A percentile compares a stretch with the other conserved stretches of the same genome.
phyloP scores from a whole-genome alignment of 2,329 filamentous ascomycete genomes.

The Aspergillus arachidicola region DNA sequence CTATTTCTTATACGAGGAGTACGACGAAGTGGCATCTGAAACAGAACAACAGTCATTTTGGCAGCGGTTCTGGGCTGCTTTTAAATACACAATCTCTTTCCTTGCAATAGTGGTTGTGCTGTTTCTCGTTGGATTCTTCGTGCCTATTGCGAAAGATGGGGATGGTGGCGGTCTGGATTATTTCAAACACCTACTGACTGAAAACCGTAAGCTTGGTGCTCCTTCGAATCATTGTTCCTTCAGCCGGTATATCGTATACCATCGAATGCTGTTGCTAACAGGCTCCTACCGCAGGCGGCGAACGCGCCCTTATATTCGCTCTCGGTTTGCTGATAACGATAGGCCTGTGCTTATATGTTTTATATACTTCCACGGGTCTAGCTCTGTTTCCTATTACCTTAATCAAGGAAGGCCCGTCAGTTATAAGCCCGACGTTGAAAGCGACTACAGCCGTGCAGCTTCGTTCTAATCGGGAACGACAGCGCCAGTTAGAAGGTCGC shows the following conservation, averaged over 20 bases:
- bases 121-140: conserved; percentile 92
- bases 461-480: conserved; percentile 85
- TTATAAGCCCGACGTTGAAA: conserved; percentile 78
- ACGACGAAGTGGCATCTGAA: conserved; percentile 86
- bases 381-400: conserved; percentile 86
- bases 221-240: background rate
- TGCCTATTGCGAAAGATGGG: conserved; percentile 73
- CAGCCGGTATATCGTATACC: background rate
- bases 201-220: conserved; percentile 66
- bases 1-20: conserved; percentile 98
- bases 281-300: conserved; percentile 62
- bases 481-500: conserved; percentile 86
- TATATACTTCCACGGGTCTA: conserved; percentile 88
- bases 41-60: conserved; percentile 72
- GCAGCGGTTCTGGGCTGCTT: conserved; percentile 75
- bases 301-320: conserved; percentile 87
- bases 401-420: conserved; percentile 86
- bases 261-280: background rate
- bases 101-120: conserved; percentile 72
- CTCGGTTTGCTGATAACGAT: conserved; percentile 86
- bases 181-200: conserved; percentile 79
- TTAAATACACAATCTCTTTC: conserved; percentile 90
- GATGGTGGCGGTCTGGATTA: conserved; percentile 79
- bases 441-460: conserved; percentile 79
- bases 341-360: conserved; percentile 79